These are phyloP conservation scores for Cadophora luteo-olivacea DNA, from an alignment of 2,329 filamentous ascomycete genomes.

Conservation along the genomic window DNA sequence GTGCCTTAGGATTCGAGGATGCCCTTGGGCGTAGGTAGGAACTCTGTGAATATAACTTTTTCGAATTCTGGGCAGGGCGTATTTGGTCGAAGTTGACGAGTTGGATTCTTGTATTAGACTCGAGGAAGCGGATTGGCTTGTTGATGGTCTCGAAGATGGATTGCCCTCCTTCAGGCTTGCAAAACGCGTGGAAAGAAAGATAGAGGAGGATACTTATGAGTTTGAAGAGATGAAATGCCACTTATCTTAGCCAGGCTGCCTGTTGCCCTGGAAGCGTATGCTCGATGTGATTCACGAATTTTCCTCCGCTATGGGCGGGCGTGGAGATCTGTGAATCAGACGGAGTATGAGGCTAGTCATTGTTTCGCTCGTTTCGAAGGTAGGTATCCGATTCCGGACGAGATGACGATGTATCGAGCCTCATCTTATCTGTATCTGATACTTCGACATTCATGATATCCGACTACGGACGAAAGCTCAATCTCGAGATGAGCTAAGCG, in stretches of 20 bases:
- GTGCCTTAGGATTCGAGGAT: background rate
- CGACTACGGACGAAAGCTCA: background rate
- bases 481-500: background rate
- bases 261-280: background rate
- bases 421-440: background rate
- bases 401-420: background rate
- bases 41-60: background rate
- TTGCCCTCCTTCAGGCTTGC: background rate
- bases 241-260: background rate
- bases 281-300: background rate
- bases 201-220: background rate
- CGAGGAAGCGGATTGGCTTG: background rate
- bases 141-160: background rate
- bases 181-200: background rate
- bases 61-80: background rate
- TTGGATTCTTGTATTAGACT: background rate
- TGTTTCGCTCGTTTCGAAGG: background rate
- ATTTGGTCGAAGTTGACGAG: background rate
- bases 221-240: background rate
- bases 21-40: slow-evolving; percentile 7
- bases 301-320: background rate
- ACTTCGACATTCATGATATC: background rate
- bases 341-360: background rate
- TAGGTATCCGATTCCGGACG: background rate
- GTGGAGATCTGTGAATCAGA: background rate